phyloP scores from a whole-genome alignment of 1,284 basidiomycete genomes.

The Boletus subluridellus region DNA sequence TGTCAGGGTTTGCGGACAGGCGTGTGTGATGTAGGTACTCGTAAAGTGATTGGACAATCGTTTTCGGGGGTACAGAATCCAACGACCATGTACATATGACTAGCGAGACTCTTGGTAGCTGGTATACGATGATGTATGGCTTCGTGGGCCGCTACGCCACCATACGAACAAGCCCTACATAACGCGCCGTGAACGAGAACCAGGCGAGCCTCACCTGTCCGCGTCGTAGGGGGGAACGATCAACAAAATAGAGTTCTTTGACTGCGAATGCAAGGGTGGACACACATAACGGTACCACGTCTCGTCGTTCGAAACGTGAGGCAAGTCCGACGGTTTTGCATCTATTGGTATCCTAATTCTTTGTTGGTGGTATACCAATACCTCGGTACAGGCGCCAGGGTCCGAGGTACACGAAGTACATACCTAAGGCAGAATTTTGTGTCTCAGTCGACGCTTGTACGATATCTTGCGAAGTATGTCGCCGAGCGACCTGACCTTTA shows the following conservation, averaged over 20 bases:
- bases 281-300: slow-evolving; percentile 28
- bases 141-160: background rate
- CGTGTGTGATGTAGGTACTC: no score
- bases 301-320: slow-evolving; percentile 28
- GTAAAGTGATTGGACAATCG: no score
- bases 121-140: background rate
- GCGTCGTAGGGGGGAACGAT: background rate
- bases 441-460: slow-evolving; percentile 27
- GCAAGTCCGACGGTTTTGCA: slow-evolving; percentile 26
- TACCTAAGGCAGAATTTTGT: slow-evolving; percentile 27
- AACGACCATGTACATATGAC: no score
- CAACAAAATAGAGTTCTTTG: background rate
- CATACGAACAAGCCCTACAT: slow-evolving; percentile 22
- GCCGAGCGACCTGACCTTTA: slow-evolving; percentile 15
- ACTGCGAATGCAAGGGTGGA: background rate
- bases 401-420: background rate
- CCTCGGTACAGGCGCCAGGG: background rate
- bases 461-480: slow-evolving; percentile 9
- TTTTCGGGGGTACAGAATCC: no score
- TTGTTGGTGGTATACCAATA: slow-evolving; percentile 6
- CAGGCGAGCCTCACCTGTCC: slow-evolving; percentile 17
- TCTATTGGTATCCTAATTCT: slow-evolving; percentile 25
- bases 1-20: no score
- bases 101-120: background rate
- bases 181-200: slow-evolving; percentile 22